Percentiles rank a stretch among this genome's conserved stretches.
Evolutionary conservation across 495 filamentous ascomycete species (phyloP).

Genomic region (Xylaria cubensis): DNA sequence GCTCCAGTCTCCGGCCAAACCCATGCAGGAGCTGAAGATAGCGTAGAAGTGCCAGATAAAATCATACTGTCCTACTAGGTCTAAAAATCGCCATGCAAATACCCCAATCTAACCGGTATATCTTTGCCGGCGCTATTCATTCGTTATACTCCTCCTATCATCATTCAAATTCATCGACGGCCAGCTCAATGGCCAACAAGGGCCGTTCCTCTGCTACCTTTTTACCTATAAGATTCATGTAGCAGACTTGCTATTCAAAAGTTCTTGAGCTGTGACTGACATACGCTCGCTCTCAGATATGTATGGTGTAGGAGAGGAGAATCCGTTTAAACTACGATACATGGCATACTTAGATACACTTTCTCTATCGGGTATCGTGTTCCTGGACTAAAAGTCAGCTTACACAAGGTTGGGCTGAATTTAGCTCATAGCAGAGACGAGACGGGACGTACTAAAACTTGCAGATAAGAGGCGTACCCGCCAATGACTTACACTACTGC

Average conservation of each 20-base stretch:
- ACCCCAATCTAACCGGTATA: background rate
- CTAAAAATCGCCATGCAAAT: background rate
- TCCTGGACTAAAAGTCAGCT: slow-evolving; percentile 9
- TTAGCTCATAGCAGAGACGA: background rate
- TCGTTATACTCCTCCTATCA: background rate
- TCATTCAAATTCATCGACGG: background rate
- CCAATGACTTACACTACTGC: slow-evolving; percentile 4
- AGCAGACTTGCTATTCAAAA: background rate
- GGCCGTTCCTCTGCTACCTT: background rate
- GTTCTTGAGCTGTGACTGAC: background rate
- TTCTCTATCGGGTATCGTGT: slow-evolving; percentile 7
- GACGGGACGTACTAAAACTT: background rate
- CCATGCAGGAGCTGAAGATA: slow-evolving; percentile 4
- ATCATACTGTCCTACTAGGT: background rate
- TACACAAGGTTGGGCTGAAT: background rate
- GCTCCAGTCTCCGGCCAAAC: background rate
- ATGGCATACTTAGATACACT: background rate
- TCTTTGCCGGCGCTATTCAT: background rate
- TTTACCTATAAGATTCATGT: background rate
- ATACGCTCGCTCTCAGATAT: background rate
- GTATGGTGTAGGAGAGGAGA: background rate
- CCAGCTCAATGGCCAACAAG: background rate
- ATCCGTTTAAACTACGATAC: background rate
- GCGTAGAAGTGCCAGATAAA: background rate
- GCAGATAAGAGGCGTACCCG: background rate